Base-by-base conservation (phyloP, 2,329 filamentous ascomycete genomes). In the Fusarium robinianum region DNA sequence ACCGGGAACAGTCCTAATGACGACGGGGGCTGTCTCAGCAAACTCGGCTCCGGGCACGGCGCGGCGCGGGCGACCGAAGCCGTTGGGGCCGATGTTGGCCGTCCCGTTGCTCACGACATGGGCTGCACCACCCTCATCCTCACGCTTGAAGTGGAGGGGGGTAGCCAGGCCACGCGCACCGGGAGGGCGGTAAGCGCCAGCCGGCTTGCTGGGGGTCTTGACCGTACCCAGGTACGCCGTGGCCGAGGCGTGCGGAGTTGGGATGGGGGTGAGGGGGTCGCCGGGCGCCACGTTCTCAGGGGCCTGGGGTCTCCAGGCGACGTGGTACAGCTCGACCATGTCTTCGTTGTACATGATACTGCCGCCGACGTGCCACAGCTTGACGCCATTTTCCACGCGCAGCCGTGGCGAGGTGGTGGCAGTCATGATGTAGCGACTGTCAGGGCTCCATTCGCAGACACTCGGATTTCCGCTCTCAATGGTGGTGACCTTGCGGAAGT, bases 341-440 rank as follows among this genome's bases (percentile, higher is more conserved):
- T 97, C 94, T 70, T 95, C 87, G 63, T 90, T 89, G 76, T 96
- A 99, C 87, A 96, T 91, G 60, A 99, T 76, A 23, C 79, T 79
- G 31, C 94, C 94, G 52, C 84, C 81, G 22, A 95, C 86, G 68
- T 99, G 92, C 88, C 91, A 99, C 60, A 99, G 81, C 67, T 91
- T 91, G 58, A 99, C 80, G 48, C 92, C 94, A 62, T 99, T 99
- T 74, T 99, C 94, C 29, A 99, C 94, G 58, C 94, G 87, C 46
- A 99, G 81, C 53, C 94, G 86, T 5, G 94, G 94, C 57, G 90
- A 96, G 10, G 92, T 97, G 14, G 92, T 99, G n/a, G 94, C 94
- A 27, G 94, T 97, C 75, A 99, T 80, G 66, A 99, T 91, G 68
- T 91, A 94, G 63, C 87, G 88, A 61, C 92, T 95, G 68, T 99